Evolutionary conservation across 257 asterid genomes (phyloP).

Genomic region (Solanum clarkiae): DNA sequence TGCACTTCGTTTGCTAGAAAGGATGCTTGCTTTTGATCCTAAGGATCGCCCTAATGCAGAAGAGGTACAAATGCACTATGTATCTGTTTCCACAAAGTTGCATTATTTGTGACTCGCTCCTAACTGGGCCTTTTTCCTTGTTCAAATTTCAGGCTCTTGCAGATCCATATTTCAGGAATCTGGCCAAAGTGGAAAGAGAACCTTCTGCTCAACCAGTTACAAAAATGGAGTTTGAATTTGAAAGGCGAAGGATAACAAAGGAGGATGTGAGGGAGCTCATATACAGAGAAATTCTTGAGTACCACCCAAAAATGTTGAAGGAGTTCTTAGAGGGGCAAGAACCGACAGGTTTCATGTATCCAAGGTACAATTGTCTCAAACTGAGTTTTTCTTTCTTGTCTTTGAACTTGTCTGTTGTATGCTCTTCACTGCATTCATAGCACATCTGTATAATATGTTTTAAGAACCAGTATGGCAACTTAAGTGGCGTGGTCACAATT

Average conservation of each 20-base stretch:
- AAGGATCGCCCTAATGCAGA: constrained; percentile 91
- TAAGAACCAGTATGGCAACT: background rate
- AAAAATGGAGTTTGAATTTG: constrained; percentile 97
- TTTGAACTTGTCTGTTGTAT: background rate
- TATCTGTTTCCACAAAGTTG: background rate
- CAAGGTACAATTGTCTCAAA: constrained; percentile 41
- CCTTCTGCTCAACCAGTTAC: constrained; percentile 93
- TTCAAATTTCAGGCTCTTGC: constrained; percentile 71
- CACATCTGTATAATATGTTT: background rate
- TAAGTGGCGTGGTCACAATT: background rate
- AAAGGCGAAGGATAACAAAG: constrained; percentile 87
- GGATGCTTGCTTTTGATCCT: constrained; percentile 96
- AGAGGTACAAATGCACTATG: constrained; percentile 36
- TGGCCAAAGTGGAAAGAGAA: constrained; percentile 95
- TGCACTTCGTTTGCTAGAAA: constrained; percentile 77
- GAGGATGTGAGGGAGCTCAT: constrained; percentile 88
- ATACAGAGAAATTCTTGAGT: constrained; percentile 88
- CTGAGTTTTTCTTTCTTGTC: background rate
- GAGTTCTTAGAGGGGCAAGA: constrained; percentile 80
- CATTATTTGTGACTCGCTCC: background rate
- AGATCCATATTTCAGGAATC: constrained; percentile 93
- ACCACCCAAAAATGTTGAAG: constrained; percentile 93
- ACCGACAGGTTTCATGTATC: constrained; percentile 94
- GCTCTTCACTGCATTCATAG: background rate
- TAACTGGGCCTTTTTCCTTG: background rate